Evolutionary conservation across 129 eudicot species (phyloP), one percentile per base, ranked within the genome.

Genomic region (Flaveria linearis): DNA sequence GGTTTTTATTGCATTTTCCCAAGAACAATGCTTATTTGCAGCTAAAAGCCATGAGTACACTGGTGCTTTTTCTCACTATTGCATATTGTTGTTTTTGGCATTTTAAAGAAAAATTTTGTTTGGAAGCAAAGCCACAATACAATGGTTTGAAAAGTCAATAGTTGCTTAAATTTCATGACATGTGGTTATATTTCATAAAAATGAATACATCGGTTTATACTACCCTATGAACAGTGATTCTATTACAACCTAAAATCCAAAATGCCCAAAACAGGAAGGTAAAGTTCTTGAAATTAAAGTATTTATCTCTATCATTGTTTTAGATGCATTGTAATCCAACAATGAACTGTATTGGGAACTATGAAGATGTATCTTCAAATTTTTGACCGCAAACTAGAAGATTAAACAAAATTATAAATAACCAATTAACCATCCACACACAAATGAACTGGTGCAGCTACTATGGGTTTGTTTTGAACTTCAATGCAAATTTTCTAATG

Each of bases 391-490:
- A 17, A 56, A 56, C 62, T 56, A 18, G 62, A 17, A 18, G 28
- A 56, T 56, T 56, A 1, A 28, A 18, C 28, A 56, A 51, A 55
- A 55, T n/a, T 7, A 55, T 13, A 55, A 18, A 51, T 20, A 20
- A 20, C 22, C 22, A 20, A 20, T 20, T 20, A 55, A 55, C 2
- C 26, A 55, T 55, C 61, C 25, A 55, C 23, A 55, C 12, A 55
- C 11, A 55, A 7, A 55, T 55, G 28, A 55, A 55, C 61, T 55
- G 61, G 61, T n/a, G 61, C 61, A 55, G 61, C 25, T 55, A 55
- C 61, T 28, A 28, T 2, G 5, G 5, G 33, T 28, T 28, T 4
- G 9, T n/a, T n/a, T n/a, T 6, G 61, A 17, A 28, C 23, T 55
- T 55, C 61, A 51, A 17, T n/a, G 12, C 10, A 55, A 55, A 1